These are phyloP conservation scores for Aspergillus felis DNA, from an alignment of 2,329 filamentous ascomycete species.

Conservation along the genomic window DNA sequence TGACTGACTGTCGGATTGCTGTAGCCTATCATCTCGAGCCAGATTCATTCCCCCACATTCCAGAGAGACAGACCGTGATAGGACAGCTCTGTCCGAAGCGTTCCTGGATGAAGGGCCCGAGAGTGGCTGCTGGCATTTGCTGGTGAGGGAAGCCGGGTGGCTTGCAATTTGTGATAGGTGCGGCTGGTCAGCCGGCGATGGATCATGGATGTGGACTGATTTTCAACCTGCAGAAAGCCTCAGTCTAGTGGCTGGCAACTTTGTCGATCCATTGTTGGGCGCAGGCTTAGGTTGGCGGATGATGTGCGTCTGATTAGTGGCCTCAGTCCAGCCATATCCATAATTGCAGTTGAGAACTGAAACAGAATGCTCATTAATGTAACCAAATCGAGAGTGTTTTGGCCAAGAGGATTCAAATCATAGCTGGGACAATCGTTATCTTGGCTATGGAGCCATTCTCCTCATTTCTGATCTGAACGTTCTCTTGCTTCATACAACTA, in stretches of 20 bases:
- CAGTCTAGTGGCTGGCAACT: conserved; percentile 8
- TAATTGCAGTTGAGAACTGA: conserved; percentile 1
- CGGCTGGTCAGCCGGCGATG: conserved; percentile 8
- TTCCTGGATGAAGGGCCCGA: conserved; percentile 14
- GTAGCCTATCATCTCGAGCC: background rate
- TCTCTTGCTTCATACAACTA: background rate
- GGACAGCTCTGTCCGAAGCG: conserved; percentile 13
- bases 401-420: background rate
- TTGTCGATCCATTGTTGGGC: conserved; percentile 11
- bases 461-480: background rate
- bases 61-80: conserved; percentile 5
- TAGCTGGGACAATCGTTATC: background rate
- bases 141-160: conserved; percentile 3
- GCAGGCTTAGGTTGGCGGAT: conserved; percentile 12
- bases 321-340: conserved; percentile 6
- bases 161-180: conserved; percentile 11
- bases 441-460: background rate
- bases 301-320: conserved; percentile 22
- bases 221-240: conserved; percentile 12
- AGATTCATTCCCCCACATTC: conserved; percentile 7
- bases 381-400: background rate
- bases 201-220: conserved; percentile 5
- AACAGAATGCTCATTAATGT: background rate
- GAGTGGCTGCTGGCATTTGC: conserved; percentile 9
- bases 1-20: background rate